Evolutionary conservation across 106 monocot genomes (phyloP), one percentile per base, ranked within the genome.

Genomic region (Platanthera guangdongensis): DNA sequence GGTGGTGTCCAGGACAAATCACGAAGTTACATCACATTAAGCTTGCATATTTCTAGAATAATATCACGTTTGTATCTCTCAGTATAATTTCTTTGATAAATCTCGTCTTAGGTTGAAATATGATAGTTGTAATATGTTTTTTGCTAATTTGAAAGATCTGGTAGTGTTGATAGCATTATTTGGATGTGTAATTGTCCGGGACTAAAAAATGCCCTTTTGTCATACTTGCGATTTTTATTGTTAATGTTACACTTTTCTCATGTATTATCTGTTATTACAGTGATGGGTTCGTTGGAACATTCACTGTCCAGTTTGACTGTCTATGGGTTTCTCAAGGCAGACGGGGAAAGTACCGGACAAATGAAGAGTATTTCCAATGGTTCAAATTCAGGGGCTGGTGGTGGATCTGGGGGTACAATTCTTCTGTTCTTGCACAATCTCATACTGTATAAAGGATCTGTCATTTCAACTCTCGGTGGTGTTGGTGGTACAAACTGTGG

Each of bases 341-440:
- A 99, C 86, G 97, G 97, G 52, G 89, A 94, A 84, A 91, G 82
- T 85, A 81, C 77, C 68, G 74, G 64, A 14, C 78, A 79, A 74
- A 59, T n/a, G 30, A 11, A 18, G 15, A 21, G n/a, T 3, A 47
- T 53, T 53, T 60, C 51, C 51, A 79, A 80, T 78, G n/a, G 8
- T 22, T 81, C 69, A 7, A 72, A 39, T 74, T 86, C 78, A 57
- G 92, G 89, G 9, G 75, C 82, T 80, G 97, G 97, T 59, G 97
- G 97, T 85, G 97, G 97, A 74, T 92, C 97, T 79, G 97, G 97
- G 28, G 97, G 97, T 48, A 92, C 97, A 50, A 88, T 99, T 82
- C 91, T 99, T 83, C 75, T 99, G 48, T 94, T 94, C 83, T 76
- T 99, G 76, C 85, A 80, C 57, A 71, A 77, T 52, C 53, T 99